These are phyloP conservation scores for Rutstroemia sydowiana DNA, from an alignment of 2,329 filamentous ascomycete genomes.

Conservation along the genomic window DNA sequence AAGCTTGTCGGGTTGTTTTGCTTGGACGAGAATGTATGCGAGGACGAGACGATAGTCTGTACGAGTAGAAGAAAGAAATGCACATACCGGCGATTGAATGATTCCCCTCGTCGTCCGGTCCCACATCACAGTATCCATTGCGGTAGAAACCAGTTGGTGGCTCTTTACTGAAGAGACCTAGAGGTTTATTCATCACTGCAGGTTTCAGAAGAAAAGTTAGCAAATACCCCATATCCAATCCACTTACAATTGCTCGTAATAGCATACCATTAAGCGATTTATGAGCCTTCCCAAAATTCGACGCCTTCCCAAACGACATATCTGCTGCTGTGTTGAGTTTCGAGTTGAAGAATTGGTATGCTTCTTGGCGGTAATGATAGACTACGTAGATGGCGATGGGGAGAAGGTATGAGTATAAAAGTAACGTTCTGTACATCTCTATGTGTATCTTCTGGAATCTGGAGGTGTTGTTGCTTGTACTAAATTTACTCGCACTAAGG, in stretches of 20 bases:
- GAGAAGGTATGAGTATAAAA: background rate
- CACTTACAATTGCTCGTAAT: conserved; percentile 1
- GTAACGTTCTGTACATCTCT: background rate
- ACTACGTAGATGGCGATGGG: background rate
- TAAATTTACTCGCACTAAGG: too few species aligned
- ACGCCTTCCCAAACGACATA: too few species aligned
- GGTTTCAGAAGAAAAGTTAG: background rate
- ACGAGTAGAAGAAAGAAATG: background rate
- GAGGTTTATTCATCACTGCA: conserved; percentile 52
- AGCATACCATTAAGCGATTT: conserved; percentile 11
- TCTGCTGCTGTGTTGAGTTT: background rate
- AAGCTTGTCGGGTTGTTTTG: conserved; percentile 8
- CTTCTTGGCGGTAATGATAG: background rate
- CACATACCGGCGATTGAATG: conserved; percentile 44
- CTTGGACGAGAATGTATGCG: background rate
- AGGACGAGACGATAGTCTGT: background rate
- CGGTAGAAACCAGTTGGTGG: conserved; percentile 55
- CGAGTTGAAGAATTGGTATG: background rate
- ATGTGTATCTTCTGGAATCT: background rate
- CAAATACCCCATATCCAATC: background rate
- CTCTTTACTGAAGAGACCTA: conserved; percentile 47
- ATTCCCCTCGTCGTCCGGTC: conserved; percentile 47
- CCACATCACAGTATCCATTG: conserved; percentile 52
- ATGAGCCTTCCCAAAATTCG: conserved; percentile 3
- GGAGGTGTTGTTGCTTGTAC: background rate